Base-by-base conservation (phyloP, 176 grass and related monocot genomes). In the Olyra latifolia region DNA sequence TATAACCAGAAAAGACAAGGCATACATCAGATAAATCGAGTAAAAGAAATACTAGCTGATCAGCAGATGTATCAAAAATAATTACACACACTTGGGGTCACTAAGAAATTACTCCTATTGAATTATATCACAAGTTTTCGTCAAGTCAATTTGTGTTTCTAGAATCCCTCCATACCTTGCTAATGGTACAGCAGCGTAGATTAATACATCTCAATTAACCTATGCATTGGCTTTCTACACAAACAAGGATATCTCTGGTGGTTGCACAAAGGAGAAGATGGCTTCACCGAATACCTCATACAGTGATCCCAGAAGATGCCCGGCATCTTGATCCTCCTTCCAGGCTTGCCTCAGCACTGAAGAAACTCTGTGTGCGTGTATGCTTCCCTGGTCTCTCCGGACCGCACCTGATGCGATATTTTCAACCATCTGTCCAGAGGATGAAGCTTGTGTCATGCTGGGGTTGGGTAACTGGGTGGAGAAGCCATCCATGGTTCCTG, bases 241-340 rank as follows among this genome's bases (percentile, higher is more conserved):
- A 74, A 94, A 95, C 47, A 84, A 73, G 8, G 88, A 88, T 27
- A 86, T 85, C 73, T 91, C 92, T 28, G 84, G 60, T 14, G 88
- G 86, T 55, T 94, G 90, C n/a, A 93, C 86, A 67, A 95, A 98
- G 17, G 92, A 95, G 59, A 93, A 87, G 62, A 95, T 82, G 41
- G 83, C 90, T 70, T 94, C 95, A 5, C 92, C 95, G 20, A 98
- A 98, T n/a, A 93, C 82, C 35, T 75, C 83, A 9, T 87, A 79
- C 40, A 98, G 62, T 15, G 92, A 88, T 5, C 78, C 72, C 54
- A 98, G 56, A 25, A 98, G 88, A 85, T 87, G 80, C 4, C 92
- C 88, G 2, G 86, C 77, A 55, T 98, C 84, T 43, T 89, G 57
- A 50, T 98, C 95, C 74, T 98, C 95, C 61, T 89, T 95, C 95